These are phyloP conservation scores for Lactuca sativa DNA, from an alignment of 129 eudicot species.

Conservation along the genomic window DNA sequence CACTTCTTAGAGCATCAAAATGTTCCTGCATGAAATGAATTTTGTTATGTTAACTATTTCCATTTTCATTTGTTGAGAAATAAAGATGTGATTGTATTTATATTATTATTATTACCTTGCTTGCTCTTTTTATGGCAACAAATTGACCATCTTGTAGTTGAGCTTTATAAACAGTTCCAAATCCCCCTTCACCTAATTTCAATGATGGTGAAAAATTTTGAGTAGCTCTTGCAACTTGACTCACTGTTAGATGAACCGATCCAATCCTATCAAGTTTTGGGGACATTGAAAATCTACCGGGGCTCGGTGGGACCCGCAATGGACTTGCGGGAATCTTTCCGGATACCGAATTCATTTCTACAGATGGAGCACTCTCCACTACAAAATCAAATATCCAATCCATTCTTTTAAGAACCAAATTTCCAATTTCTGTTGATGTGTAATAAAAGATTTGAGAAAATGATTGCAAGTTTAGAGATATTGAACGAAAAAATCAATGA, in stretches of 20 bases:
- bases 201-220: conserved; percentile 72
- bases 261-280: conserved; percentile 72
- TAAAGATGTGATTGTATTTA: no score
- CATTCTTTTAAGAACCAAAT: no score
- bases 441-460: background rate
- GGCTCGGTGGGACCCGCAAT: conserved; percentile 78
- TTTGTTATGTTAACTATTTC: conserved; percentile 1
- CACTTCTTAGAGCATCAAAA: conserved; percentile 61
- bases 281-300: conserved; percentile 79
- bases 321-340: conserved; percentile 70
- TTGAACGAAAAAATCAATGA: no score
- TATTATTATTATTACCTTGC: conserved; percentile 49
- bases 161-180: conserved; percentile 87
- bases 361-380: conserved; percentile 61
- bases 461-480: no score
- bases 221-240: conserved; percentile 67
- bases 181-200: conserved; percentile 87
- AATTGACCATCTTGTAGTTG: conserved; percentile 70
- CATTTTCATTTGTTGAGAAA: no score
- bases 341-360: conserved; percentile 52
- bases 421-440: background rate
- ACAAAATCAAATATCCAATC: conserved; percentile 28
- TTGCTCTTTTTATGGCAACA: conserved; percentile 91
- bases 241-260: conserved; percentile 76
- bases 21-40: conserved; percentile 46